Conservation (phyloP, 2,329 filamentous ascomycete species). For the Clonostachys chloroleuca region DNA sequence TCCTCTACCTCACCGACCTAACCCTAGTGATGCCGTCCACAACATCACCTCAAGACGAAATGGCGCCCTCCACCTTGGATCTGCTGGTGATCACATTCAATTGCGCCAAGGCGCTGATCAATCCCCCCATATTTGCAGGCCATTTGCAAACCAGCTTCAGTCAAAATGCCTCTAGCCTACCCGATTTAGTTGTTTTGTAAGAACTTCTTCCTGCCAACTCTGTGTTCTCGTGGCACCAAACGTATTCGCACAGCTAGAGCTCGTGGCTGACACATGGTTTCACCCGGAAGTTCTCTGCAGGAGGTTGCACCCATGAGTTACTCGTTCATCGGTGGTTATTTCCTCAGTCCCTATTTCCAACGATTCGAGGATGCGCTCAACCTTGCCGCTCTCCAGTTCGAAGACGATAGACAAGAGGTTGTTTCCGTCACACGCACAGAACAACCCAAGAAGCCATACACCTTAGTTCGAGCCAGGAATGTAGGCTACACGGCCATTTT, state of each 20-base stretch:
- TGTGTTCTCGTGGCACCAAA: not conserved
- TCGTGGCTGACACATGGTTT: not conserved
- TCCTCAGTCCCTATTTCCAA: slow-evolving; percentile 71
- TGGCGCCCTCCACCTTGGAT: slow-evolving; percentile 50
- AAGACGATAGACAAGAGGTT: slow-evolving; percentile 11
- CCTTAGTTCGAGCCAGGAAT: slow-evolving; percentile 66
- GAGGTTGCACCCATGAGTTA: slow-evolving; percentile 83
- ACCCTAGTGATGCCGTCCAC: too few species aligned
- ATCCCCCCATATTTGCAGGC: slow-evolving; percentile 64
- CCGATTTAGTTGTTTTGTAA: slow-evolving; percentile 54
- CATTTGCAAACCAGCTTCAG: slow-evolving; percentile 60
- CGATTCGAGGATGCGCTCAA: slow-evolving; percentile 69
- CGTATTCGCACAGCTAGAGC: not conserved
- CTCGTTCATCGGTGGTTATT: slow-evolving; percentile 80
- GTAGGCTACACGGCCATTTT: slow-evolving; percentile 88
- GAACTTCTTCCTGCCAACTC: slow-evolving; percentile 14
- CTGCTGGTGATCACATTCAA: slow-evolving; percentile 87
- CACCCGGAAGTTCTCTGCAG: slow-evolving; percentile 66
- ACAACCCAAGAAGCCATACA: slow-evolving; percentile 47
- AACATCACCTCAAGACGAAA: slow-evolving; percentile 4
- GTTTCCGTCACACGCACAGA: slow-evolving; percentile 5
- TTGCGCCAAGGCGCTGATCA: slow-evolving; percentile 69
- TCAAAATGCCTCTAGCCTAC: slow-evolving; percentile 39
- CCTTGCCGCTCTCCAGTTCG: slow-evolving; percentile 50
- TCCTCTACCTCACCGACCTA: too few species aligned